Percentiles rank a stretch among this genome's conserved stretches.
Evolutionary conservation across 2,329 filamentous ascomycete genomes (phyloP).

Genomic region (Nigrograna mackinnonii): DNA sequence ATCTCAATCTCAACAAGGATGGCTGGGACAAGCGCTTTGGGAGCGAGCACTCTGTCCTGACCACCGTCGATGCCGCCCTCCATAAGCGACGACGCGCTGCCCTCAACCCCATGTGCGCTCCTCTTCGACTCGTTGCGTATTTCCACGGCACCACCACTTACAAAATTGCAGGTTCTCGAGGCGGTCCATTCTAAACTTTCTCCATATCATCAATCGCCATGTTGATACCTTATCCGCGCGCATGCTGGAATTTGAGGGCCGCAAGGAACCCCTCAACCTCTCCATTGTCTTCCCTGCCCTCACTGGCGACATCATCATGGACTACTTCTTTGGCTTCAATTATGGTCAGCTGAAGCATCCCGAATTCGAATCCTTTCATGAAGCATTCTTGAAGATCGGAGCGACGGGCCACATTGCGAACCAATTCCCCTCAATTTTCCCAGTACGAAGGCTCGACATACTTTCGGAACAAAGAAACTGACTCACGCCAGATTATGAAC

Average conservation of each 20-base stretch:
- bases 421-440: constrained; percentile 33
- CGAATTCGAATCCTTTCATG: constrained; percentile 38
- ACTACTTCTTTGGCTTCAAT: not conserved
- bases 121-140: not conserved
- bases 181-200: constrained; percentile 35
- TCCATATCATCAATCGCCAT: constrained; percentile 41
- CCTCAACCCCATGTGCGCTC: constrained; percentile 12
- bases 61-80: constrained; percentile 24
- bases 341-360: constrained; percentile 31
- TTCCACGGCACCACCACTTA: constrained; percentile 6
- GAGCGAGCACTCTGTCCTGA: constrained; percentile 26
- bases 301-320: constrained; percentile 1
- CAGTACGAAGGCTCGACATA: constrained; percentile 19
- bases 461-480: not conserved
- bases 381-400: constrained; percentile 35
- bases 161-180: constrained; percentile 33
- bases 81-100: constrained; percentile 26
- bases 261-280: constrained; percentile 18
- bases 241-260: constrained; percentile 31
- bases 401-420: constrained; percentile 34
- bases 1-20: constrained; percentile 34
- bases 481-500: constrained; percentile 29
- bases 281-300: not conserved
- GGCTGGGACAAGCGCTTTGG: constrained; percentile 39
- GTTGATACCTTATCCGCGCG: constrained; percentile 31